phyloP scores from a whole-genome alignment of 2,329 filamentous ascomycete species.

The Colletotrichum sp. region DNA sequence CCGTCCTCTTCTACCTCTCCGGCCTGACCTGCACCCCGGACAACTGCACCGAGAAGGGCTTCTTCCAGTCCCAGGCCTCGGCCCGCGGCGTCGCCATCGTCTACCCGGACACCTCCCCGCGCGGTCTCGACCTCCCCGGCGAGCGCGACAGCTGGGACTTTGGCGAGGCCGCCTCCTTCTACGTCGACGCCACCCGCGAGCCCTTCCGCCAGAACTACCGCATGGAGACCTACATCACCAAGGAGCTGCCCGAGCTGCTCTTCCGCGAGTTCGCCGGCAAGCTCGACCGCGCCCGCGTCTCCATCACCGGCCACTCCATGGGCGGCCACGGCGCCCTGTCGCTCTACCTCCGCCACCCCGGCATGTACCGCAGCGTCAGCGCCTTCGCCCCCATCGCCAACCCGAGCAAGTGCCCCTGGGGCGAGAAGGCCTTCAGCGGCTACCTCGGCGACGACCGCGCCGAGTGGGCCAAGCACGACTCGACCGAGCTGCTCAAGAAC shows the following conservation, averaged over 20 bases:
- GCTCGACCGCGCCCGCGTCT: constrained; percentile 74
- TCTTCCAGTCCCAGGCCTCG: constrained; percentile 85
- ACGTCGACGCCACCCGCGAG: constrained; percentile 80
- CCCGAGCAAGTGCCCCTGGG: constrained; percentile 87
- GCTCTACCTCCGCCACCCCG: constrained; percentile 89
- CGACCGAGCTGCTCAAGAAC: constrained; percentile 83
- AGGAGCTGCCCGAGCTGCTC: constrained; percentile 81
- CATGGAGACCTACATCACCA: constrained; percentile 94
- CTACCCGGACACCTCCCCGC: constrained; percentile 93
- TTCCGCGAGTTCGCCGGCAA: constrained; percentile 71
- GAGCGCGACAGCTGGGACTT: constrained; percentile 94
- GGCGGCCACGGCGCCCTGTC: constrained; percentile 95
- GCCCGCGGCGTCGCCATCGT: constrained; percentile 87
- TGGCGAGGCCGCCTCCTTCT: constrained; percentile 91
- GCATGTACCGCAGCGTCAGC: constrained; percentile 85
- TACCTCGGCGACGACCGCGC: constrained; percentile 82
- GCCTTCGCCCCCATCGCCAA: constrained; percentile 93
- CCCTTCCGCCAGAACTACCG: constrained; percentile 83
- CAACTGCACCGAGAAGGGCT: constrained; percentile 82
- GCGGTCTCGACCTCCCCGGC: constrained; percentile 79
- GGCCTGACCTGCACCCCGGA: constrained; percentile 95
- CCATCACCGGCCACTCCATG: constrained; percentile 96
- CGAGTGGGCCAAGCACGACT: constrained; percentile 89
- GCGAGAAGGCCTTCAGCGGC: constrained; percentile 90
- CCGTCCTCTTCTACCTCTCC: constrained; percentile 90